These are phyloP conservation scores for Strobilomyces echinocephalus DNA, from an alignment of 768 basidiomycete species.

Conservation along the genomic window DNA sequence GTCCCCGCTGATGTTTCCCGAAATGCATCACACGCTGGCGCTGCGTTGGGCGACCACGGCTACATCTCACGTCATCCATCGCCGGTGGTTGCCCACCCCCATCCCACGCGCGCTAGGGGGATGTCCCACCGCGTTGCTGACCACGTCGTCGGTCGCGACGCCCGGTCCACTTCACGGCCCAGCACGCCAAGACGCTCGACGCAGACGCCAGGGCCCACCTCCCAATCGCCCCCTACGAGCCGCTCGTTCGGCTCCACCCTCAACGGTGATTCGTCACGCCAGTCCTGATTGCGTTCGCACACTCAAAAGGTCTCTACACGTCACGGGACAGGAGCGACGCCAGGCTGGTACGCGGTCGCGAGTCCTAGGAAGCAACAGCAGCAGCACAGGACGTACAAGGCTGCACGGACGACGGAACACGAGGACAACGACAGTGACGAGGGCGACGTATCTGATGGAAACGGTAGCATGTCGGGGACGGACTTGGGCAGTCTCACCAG, in stretches of 20 bases:
- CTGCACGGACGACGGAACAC: conserved; percentile 10
- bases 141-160: conserved; percentile 12
- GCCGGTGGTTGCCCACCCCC: conserved; percentile 26
- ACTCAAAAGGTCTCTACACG: conserved; percentile 31
- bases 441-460: conserved; percentile 35
- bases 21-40: conserved; percentile 1
- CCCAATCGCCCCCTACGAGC: conserved; percentile 30
- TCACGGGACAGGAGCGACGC: conserved; percentile 30
- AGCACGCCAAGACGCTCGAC: conserved; percentile 25
- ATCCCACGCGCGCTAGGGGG: conserved; percentile 24
- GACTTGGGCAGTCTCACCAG: conserved; percentile 50
- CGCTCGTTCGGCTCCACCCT: conserved; percentile 36
- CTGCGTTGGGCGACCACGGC: conserved; percentile 4
- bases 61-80: conserved; percentile 9
- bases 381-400: conserved; percentile 19
- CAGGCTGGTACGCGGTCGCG: conserved; percentile 21
- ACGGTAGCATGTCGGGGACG: conserved; percentile 37
- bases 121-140: conserved; percentile 13
- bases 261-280: conserved; percentile 47
- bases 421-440: conserved; percentile 20
- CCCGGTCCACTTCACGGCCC: conserved; percentile 23
- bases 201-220: conserved; percentile 26
- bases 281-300: conserved; percentile 35
- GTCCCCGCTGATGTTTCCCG: conserved; percentile 59
- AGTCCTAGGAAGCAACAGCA: conserved; percentile 12